Base-by-base conservation (phyloP, 2,329 filamentous ascomycete species). In the Pseudogymnoascus sp. region DNA sequence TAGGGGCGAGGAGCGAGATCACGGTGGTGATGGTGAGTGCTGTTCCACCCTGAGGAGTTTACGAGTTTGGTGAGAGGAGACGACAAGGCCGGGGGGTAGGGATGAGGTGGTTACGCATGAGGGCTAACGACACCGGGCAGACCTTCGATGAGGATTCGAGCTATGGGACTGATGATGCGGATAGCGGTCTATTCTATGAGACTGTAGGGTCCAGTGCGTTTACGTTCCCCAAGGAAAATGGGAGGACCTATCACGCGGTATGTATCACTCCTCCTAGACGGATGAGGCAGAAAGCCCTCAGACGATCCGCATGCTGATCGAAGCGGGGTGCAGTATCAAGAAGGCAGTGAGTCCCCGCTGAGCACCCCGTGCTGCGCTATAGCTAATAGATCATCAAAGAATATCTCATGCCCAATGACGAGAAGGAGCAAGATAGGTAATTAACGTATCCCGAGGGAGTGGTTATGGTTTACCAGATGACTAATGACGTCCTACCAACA, bases 371-470 rank as follows among this genome's bases (percentile, higher is more conserved):
- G 46, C 10, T 4, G 25, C 25, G 1, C 46, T 18, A 18, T n/a
- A 3, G 16, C 56, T 60, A 40, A 36, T 21, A 5, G 37, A 16
- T 8, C 18, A 38, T 37, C 11, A 5, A 37, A 60, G 56, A 60
- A 40, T 60, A 60, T 12, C 37, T 60, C 12, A 60, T 60, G 56
- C 56, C 56, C 18, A 60, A 60, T 40, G 56, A 60, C 37, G 56
- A 60, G 56, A 60, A 40, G 37, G 56, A 60, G 23, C 56, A 60
- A 11, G 56, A 60, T 40, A 60, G 56, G 56, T 60, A 40, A 31
- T 53, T 53, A 53, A 31, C 25, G n/a, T 31, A n/a, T 53, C 25
- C 46, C 23, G 46, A 16, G 14, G 25, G n/a, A 31, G 46, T 53
- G 46, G 25, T 53, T 53, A 53, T n/a, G 14, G 46, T 28, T 28